Evolutionary conservation across 1,139 yeast species (phyloP).

Genomic region (Meyerozyma smithsonii): DNA sequence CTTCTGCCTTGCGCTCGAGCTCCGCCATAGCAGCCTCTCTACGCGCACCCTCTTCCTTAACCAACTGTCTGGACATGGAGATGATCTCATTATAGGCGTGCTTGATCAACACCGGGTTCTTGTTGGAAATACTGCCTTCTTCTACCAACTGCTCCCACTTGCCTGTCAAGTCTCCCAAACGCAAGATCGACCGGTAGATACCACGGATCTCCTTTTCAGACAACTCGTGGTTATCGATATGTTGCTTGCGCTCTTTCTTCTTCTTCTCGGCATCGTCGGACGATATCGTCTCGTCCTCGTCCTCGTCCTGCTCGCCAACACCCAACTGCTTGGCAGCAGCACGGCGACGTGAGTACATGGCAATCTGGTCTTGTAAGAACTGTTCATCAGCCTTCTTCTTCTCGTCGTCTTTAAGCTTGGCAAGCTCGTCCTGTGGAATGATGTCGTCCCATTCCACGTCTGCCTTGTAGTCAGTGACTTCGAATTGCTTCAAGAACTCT

Average conservation of each 20-base stretch:
- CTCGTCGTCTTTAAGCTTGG: conserved; percentile 86
- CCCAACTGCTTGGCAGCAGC: conserved; percentile 60
- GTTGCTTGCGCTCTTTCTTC: conserved; percentile 24
- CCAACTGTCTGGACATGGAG: conserved; percentile 55
- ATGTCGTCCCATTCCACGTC: conserved; percentile 99
- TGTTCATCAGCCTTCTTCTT: conserved; percentile 81
- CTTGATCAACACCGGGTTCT: conserved; percentile 78
- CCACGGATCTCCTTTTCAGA: conserved; percentile 87
- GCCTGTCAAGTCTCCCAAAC: conserved; percentile 76
- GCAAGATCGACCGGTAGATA: conserved; percentile 75
- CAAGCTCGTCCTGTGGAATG: conserved; percentile 91
- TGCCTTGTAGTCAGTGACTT: conserved; percentile 97
- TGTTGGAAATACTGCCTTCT: conserved; percentile 84
- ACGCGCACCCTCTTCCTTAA: conserved; percentile 63
- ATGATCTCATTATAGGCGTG: conserved; percentile 71
- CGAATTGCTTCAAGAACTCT: conserved; percentile 94
- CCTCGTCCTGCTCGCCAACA: conserved; percentile 32
- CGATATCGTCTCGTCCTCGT: conserved; percentile 19
- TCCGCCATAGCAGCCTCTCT: conserved; percentile 52
- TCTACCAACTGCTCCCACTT: conserved; percentile 85
- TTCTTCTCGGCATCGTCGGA: conserved; percentile 11
- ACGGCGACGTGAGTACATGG: conserved; percentile 76
- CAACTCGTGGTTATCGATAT: conserved; percentile 50
- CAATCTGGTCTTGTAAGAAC: conserved; percentile 83
- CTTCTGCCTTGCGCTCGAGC: conserved; percentile 58